Evolutionary conservation across 2,329 filamentous ascomycete species (phyloP), one percentile per base, ranked within the genome.

Genomic region (Albifimbria verrucaria): DNA sequence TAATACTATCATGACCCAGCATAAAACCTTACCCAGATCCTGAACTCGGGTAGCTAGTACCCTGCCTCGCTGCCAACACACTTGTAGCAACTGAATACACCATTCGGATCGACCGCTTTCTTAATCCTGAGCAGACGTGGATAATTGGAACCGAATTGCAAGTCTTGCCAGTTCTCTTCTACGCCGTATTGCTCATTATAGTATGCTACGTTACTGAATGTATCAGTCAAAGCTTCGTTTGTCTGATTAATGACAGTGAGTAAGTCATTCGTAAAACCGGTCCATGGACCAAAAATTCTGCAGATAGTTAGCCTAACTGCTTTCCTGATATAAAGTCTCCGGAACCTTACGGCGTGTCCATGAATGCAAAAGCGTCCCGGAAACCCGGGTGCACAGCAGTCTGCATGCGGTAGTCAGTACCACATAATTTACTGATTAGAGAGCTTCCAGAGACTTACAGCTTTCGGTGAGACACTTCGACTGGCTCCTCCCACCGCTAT

Each of bases 21-120:
- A n/a, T n/a, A n/a, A n/a, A n/a, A n/a, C n/a, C n/a, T n/a, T n/a
- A n/a, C n/a, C n/a, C n/a, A n/a, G n/a, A n/a, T n/a, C n/a, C n/a
- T n/a, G n/a, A n/a, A n/a, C n/a, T n/a, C n/a, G n/a, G n/a, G n/a
- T n/a, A n/a, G n/a, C n/a, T n/a, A n/a, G n/a, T n/a, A n/a, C n/a
- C n/a, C n/a, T n/a, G n/a, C n/a, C n/a, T 51, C 50, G 41, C 50
- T 51, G 23, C 50, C 50, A 24, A 51, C 50, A 41, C 50, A 51
- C 3, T 46, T 46, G 9, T 25, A 43, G 50, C 50, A 51, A 43
- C 25, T 51, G n/a, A 51, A 51, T 17, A 51, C 23, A 18, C 50
- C 50, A 4, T 26, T 15, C 18, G 50, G 50, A 25, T 51, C 50
- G 43, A 46, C 9, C 41, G 10, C 20, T 25, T 51, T 26, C 50